Conservation (phyloP, 768 basidiomycete genomes). For the Leccinum fibrillosum region DNA sequence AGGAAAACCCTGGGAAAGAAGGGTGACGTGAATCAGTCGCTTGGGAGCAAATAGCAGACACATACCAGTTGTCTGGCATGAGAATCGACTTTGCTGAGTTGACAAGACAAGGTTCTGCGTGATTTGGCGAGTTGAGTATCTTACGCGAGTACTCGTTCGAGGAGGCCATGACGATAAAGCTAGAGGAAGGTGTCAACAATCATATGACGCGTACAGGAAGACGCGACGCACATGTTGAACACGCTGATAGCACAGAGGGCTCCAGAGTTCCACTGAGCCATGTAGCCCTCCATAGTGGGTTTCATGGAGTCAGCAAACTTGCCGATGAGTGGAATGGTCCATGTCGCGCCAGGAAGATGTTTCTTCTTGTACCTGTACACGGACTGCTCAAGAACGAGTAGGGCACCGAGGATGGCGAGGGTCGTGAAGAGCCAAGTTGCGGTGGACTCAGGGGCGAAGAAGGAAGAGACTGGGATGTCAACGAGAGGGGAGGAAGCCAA, state of each 20-base stretch:
- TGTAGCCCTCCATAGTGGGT: conserved; percentile 90
- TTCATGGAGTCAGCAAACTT: conserved; percentile 91
- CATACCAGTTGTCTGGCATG: conserved; percentile 80
- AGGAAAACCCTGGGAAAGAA: conserved; percentile 83
- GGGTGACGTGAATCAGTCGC: background rate
- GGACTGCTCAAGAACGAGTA: conserved; percentile 84
- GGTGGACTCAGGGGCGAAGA: conserved; percentile 33
- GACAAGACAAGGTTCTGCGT: conserved; percentile 94
- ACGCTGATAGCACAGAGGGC: conserved; percentile 88
- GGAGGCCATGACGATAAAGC: conserved; percentile 98
- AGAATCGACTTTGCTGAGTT: conserved; percentile 87
- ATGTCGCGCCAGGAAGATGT: conserved; percentile 79
- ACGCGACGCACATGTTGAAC: conserved; percentile 84
- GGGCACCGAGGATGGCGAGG: conserved; percentile 60
- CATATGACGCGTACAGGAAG: background rate
- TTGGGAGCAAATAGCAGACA: conserved; percentile 6
- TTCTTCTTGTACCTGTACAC: conserved; percentile 89
- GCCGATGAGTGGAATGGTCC: conserved; percentile 98
- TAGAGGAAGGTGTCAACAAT: conserved; percentile 32
- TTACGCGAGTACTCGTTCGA: conserved; percentile 91
- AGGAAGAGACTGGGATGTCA: conserved; percentile 47
- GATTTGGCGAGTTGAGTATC: conserved; percentile 89
- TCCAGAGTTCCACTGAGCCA: conserved; percentile 88
- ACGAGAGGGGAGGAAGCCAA: conserved; percentile 39
- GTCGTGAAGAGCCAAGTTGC: conserved; percentile 65